Base-by-base conservation (phyloP, 768 basidiomycete species). In the Lepiota brunneoincarnata region DNA sequence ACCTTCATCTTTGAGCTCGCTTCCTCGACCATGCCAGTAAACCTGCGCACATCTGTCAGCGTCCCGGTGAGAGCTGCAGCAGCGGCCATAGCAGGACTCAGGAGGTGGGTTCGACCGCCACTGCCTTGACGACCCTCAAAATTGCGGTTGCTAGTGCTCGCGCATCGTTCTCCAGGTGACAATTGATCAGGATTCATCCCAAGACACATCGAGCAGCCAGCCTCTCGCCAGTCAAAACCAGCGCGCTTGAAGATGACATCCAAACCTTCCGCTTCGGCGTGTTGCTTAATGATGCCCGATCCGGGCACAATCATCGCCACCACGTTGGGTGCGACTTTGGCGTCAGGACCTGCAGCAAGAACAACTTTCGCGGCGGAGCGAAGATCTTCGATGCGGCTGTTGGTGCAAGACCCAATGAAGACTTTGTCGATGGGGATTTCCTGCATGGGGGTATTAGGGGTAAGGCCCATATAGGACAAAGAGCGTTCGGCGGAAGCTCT, bases 111-210 rank as follows among this genome's bases (percentile, higher is more conserved):
- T 34, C 93, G 80, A 20, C 93, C 93, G 62, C 91, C 92, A 37
- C 91, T 81, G 58, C 93, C 82, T 76, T 93, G 80, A 68, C 93
- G 85, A 47, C 91, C 92, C 72, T 95, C 91, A 60, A 96, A 94
- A 73, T 96, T 95, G 55, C 93, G 83, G 72, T 95, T 94, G 62
- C 90, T 92, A 35, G 93, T 95, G 60, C 90, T 92, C 9, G 93
- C 93, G 63, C 93, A 95, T 40, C 93, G 86, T 64, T 87, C 80
- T 12, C 88, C 86, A 2, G 91, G 90, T 15, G 80, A 77, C 46
- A 96, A 75, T 64, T 93, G 91, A 70, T 96, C 93, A 11, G 92
- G 90, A 70, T 96, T 96, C 93, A 96, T 96, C 38, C 92, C 93
- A 60, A 96, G 70, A 72, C 93, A 96, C 93, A 96, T 96, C 14